phyloP scores from a whole-genome alignment of 768 basidiomycete species.

The Boletus bicolor region DNA sequence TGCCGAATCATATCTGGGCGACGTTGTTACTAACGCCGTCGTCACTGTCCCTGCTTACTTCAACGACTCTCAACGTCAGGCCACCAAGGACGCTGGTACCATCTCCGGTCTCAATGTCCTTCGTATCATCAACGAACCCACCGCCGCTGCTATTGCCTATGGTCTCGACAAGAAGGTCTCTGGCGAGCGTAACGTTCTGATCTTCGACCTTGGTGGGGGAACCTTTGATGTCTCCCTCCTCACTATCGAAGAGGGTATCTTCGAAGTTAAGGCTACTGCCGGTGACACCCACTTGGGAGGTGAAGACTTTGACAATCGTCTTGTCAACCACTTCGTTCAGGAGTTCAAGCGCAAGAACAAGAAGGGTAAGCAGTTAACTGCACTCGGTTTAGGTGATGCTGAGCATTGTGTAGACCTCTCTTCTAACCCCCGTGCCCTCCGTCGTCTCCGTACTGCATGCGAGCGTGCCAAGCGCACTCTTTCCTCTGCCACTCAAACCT shows the following conservation, averaged over 20 bases:
- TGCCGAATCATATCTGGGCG: slow-evolving; percentile 93
- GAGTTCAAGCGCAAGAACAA: slow-evolving; percentile 99
- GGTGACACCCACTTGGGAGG: slow-evolving; percentile 98
- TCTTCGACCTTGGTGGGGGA: slow-evolving; percentile 98
- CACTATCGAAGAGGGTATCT: slow-evolving; percentile 96
- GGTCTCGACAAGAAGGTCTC: slow-evolving; percentile 93
- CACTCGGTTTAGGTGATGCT: background rate
- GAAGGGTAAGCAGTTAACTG: slow-evolving; percentile 54
- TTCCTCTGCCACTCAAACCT: slow-evolving; percentile 93
- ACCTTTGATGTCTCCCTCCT: slow-evolving; percentile 97
- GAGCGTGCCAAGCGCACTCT: slow-evolving; percentile 99
- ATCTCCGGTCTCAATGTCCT: slow-evolving; percentile 94
- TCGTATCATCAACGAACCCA: slow-evolving; percentile 99
- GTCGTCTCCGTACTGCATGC: slow-evolving; percentile 95
- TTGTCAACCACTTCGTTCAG: slow-evolving; percentile 94
- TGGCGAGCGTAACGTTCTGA: slow-evolving; percentile 92
- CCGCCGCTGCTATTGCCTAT: slow-evolving; percentile 97
- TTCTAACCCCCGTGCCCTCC: slow-evolving; percentile 89
- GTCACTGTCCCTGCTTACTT: slow-evolving; percentile 98
- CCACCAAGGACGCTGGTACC: slow-evolving; percentile 95
- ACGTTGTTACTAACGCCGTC: slow-evolving; percentile 82
- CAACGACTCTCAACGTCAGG: slow-evolving; percentile 98
- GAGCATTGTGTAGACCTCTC: slow-evolving; percentile 63
- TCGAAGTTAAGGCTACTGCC: slow-evolving; percentile 97
- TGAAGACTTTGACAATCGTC: slow-evolving; percentile 97